Base-by-base conservation (phyloP, 768 basidiomycete species). In the Psilocybe azurescens region DNA sequence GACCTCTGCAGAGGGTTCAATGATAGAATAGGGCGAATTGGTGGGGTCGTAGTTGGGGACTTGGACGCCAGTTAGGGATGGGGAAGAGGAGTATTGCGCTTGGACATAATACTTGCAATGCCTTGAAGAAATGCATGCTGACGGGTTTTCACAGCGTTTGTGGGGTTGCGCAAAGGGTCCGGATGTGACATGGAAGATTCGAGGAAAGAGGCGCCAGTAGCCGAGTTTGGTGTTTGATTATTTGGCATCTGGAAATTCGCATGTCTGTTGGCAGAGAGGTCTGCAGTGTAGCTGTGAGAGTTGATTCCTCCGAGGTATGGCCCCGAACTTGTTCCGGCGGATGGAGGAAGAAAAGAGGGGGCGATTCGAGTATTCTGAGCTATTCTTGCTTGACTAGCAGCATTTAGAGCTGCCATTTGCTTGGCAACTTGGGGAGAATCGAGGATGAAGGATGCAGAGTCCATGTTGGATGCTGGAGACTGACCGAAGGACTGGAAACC, bases 401-500 rank as follows among this genome's bases (percentile, higher is more conserved):
- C 87, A 68, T 81, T 87, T 66, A 93, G 84, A 9, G 89, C 89
- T 32, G 90, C 89, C 85, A 93, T 90, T 77, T 94, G 92, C 74
- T 93, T 94, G 61, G 89, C 89, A 53, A 82, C 86, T 49, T 86
- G 81, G 54, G 83, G 81, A 61, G 89, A 79, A 74, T 93, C 89
- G 65, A 91, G 79, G 67, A 73, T 80, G 78, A 85, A 85, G 65
- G 77, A 77, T 13, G 70, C 67, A 18, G 75, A 62, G 57, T 78
- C 70, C 63, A 79, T 74, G 60, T 79, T 79, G 50, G 77, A 63
- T 54, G 70, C 36, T 59, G 67, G 71, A 18, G 71, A 57, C 39
- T 73, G 59, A 68, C 76, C 71, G 63, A 75, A 76, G 54, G 77
- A 73, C 29, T 74, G 71, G 46, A 74, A 65, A 54, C 69, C 68